phyloP scores from a whole-genome alignment of 306 rosid genomes.

The Spatholobus suberectus region DNA sequence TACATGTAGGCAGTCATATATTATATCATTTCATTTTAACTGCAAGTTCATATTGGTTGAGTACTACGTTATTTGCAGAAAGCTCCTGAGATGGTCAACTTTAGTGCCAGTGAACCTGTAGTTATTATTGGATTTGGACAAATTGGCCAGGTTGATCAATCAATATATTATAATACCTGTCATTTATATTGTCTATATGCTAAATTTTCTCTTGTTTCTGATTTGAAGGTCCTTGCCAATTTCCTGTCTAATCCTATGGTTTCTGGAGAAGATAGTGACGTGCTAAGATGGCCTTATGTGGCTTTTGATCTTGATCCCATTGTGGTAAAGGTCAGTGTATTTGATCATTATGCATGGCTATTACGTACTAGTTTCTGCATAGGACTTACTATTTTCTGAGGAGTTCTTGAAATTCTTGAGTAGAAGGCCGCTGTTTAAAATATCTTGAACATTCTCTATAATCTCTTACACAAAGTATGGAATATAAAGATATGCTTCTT shows the following conservation, averaged over 20 bases:
- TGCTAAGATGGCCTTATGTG: slow-evolving; percentile 68
- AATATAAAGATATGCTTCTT: neutral
- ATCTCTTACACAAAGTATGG: neutral
- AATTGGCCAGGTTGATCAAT: slow-evolving; percentile 82
- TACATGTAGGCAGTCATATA: slow-evolving; percentile 13
- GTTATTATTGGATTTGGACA: slow-evolving; percentile 95
- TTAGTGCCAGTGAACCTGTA: slow-evolving; percentile 74
- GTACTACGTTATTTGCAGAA: slow-evolving; percentile 52
- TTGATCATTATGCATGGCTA: slow-evolving; percentile 14
- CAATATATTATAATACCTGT: slow-evolving; percentile 42
- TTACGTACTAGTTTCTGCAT: neutral
- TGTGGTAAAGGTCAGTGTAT: slow-evolving; percentile 75
- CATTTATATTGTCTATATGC: slow-evolving; percentile 20
- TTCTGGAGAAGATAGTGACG: slow-evolving; percentile 64
- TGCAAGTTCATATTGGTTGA: slow-evolving; percentile 37
- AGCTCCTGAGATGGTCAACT: slow-evolving; percentile 62
- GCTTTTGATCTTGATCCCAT: slow-evolving; percentile 88
- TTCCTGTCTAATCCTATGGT: slow-evolving; percentile 81
- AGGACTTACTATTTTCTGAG: neutral
- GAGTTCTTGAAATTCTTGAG: neutral
- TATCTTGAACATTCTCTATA: neutral
- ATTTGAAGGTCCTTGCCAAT: slow-evolving; percentile 85
- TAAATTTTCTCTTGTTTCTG: slow-evolving; percentile 36
- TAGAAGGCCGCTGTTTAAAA: neutral
- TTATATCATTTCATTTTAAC: slow-evolving; percentile 27